Base-by-base conservation (phyloP, 768 basidiomycete genomes). In the Galerina marginata region DNA sequence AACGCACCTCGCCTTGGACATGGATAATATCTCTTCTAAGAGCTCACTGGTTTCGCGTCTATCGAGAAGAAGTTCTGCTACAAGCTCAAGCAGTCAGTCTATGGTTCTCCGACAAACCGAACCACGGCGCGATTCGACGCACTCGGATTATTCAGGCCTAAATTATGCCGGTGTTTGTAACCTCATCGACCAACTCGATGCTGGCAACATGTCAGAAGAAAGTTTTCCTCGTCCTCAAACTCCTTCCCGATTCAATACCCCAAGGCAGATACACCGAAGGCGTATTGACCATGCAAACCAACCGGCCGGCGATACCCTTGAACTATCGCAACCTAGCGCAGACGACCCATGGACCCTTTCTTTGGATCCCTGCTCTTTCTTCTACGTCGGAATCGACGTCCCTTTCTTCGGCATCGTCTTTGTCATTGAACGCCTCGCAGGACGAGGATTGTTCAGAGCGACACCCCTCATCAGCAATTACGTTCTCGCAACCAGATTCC, bases 301-400 rank as follows among this genome's bases (percentile, higher is more conserved):
- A 9, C 26, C 56, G 59, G 39, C 14, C 29, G 20, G 20, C 44
- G 43, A 42, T 39, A 40, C 56, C 16, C 48, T 67, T 23, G 52
- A 53, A 14, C 56, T 73, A 23, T 65, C 71, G 26, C 73, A 75
- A 52, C 71, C 72, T 12, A 68, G 70, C 42, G 72, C 71, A 15
- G 61, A 69, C 47, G 62, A 68, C 48, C 65, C 74, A 2, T 74
- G 74, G 74, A 73, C 74, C 6, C 68, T 74, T 46, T 69, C 70
- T 6, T 60, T 74, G 42, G 69, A 69, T n/a, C 12, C 69, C 72
- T 48, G 60, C 58, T 6, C 54, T 62, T 46, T 53, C 67, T 29
- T 59, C 58, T 12, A 61, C 59, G 12, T 59, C 59, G 46, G 54
- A 62, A 9, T 58, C n/a, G 44, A 49, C 61, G 6, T 67, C 68